Evolutionary conservation across 192 early-diverging fungal species (phyloP).

Genomic region (Coemansia umbellata): DNA sequence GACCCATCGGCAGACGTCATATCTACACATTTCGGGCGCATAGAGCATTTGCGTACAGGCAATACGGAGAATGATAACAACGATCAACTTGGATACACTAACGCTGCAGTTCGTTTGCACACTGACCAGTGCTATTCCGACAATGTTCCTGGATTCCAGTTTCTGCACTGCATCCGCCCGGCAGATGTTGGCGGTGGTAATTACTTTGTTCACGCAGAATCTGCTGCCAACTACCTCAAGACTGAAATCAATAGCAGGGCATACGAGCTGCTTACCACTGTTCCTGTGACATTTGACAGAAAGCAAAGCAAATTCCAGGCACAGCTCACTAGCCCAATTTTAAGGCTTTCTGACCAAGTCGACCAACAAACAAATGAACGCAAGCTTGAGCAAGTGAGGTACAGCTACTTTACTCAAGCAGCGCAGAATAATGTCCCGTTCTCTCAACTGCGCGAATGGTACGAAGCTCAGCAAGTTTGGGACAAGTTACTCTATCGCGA

Average conservation of each 20-base stretch:
- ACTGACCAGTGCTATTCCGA: constrained; percentile 48
- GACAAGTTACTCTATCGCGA: constrained; percentile 48
- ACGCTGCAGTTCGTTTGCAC: constrained; percentile 44
- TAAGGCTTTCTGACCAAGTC: constrained; percentile 25
- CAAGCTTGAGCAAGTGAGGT: constrained; percentile 40
- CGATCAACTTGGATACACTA: constrained; percentile 53
- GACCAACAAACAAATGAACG: constrained; percentile 22
- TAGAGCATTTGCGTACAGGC: constrained; percentile 51
- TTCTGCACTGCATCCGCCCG: constrained; percentile 50
- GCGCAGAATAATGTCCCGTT: constrained; percentile 44
- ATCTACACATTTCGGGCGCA: constrained; percentile 49
- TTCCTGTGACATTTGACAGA: constrained; percentile 48
- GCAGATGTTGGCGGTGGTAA: constrained; percentile 49
- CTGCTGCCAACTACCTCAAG: constrained; percentile 50
- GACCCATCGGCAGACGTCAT: constrained; percentile 39
- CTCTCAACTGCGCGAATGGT: constrained; percentile 46
- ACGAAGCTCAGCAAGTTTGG: constrained; percentile 46
- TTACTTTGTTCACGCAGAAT: constrained; percentile 52
- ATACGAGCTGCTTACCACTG: constrained; percentile 49
- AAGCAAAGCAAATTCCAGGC: constrained; percentile 50
- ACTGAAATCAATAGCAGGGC: constrained; percentile 44
- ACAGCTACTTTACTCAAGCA: constrained; percentile 51
- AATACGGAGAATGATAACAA: constrained; percentile 50
- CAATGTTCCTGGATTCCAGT: constrained; percentile 45
- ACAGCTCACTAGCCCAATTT: constrained; percentile 28